phyloP scores from a whole-genome alignment of 1,139 yeast genomes.

The Sugiyamaella paludigena region DNA sequence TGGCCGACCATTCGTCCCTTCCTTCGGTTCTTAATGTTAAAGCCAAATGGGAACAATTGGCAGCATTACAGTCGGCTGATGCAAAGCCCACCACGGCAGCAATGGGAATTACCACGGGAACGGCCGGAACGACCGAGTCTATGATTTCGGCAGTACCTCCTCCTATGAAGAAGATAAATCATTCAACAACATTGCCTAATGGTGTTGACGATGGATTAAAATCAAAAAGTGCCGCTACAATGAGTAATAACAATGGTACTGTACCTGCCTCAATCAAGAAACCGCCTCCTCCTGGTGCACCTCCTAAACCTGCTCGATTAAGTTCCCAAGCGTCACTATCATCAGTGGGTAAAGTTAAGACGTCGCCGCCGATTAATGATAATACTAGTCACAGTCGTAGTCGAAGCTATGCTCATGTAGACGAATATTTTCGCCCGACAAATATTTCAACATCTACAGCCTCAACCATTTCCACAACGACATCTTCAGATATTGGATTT shows the following conservation, averaged over 20 bases:
- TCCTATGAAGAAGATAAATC: conserved; percentile 19
- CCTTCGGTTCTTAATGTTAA: conserved; percentile 30
- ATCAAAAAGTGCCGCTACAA: conserved; percentile 3
- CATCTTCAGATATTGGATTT: not conserved
- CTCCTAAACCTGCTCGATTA: conserved; percentile 19
- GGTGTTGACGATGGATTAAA: not conserved
- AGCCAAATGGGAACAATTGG: conserved; percentile 30
- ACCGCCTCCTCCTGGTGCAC: conserved; percentile 16
- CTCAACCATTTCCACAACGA: not conserved
- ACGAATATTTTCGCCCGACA: not conserved
- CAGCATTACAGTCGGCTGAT: conserved; percentile 13
- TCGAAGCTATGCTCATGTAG: conserved; percentile 8
- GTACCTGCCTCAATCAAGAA: conserved; percentile 4
- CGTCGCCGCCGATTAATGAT: too few species aligned
- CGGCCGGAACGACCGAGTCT: too few species aligned
- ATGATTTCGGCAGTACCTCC: too few species aligned
- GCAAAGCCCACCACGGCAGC: not conserved
- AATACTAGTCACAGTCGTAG: not conserved
- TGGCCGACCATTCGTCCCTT: conserved; percentile 29
- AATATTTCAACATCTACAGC: not conserved
- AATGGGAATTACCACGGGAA: conserved; percentile 1
- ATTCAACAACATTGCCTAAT: not conserved
- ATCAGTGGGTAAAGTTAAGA: too few species aligned
- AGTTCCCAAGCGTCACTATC: conserved; percentile 4
- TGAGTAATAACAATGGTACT: too few species aligned